Evolutionary conservation across 176 grass and related monocot genomes (phyloP).

Genomic region (Poa pratensis): DNA sequence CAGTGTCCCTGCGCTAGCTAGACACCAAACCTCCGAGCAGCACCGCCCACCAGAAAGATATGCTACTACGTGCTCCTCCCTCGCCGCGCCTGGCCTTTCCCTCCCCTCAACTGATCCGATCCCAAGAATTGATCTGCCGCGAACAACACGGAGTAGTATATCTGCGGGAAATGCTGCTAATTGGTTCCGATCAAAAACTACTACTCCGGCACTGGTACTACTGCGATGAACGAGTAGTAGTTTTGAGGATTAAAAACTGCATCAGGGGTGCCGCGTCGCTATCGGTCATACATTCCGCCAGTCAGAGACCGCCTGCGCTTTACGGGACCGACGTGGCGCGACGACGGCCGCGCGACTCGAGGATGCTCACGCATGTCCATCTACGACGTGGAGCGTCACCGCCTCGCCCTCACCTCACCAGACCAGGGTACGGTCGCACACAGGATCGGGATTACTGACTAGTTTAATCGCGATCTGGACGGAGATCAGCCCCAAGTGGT

Average conservation of each 20-base stretch:
- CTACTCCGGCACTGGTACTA: too few species aligned
- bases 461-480: constrained; percentile 10
- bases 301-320: constrained; percentile 14
- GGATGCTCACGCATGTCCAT: too few species aligned
- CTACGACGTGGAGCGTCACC: background rate
- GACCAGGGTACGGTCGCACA: background rate
- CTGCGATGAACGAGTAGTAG: too few species aligned
- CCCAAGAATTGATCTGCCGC: too few species aligned
- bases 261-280: constrained; percentile 11
- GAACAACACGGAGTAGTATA: too few species aligned
- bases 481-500: background rate
- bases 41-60: background rate
- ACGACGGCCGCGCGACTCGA: constrained; percentile 44
- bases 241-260: too few species aligned
- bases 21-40: constrained; percentile 32
- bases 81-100: too few species aligned
- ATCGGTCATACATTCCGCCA: background rate
- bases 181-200: too few species aligned
- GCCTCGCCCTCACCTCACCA: background rate
- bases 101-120: too few species aligned
- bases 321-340: constrained; percentile 48
- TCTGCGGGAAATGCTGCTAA: too few species aligned
- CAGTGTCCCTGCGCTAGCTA: constrained; percentile 3
- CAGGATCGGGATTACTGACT: background rate
- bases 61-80: background rate